Evolutionary conservation across 2,329 filamentous ascomycete genomes (phyloP).

Genomic region (Diatrype stigma): DNA sequence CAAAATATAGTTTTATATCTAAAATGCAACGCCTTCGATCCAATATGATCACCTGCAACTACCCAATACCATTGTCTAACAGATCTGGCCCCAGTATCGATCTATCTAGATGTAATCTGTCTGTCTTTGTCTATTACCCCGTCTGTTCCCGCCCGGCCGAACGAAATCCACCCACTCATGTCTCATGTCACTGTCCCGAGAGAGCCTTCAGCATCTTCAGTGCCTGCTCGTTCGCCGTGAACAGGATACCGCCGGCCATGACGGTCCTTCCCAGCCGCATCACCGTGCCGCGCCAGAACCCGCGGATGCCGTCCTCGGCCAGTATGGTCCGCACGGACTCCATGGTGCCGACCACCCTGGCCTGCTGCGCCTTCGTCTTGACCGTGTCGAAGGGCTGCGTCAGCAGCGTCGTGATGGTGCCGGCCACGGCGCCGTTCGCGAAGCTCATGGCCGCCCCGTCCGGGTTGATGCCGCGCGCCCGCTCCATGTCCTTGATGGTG

Average conservation of each 20-base stretch:
- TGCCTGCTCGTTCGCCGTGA: slow-evolving; percentile 29
- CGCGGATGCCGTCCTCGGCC: slow-evolving; percentile 50
- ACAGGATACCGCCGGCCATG: slow-evolving; percentile 35
- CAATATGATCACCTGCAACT: no score
- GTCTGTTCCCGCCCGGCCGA: no score
- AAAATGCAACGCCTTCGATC: no score
- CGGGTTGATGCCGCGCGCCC: slow-evolving; percentile 14
- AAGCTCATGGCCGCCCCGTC: slow-evolving; percentile 34
- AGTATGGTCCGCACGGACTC: slow-evolving; percentile 51
- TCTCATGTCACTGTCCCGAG: slow-evolving; percentile 12
- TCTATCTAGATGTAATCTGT: no score
- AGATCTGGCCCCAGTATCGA: no score
- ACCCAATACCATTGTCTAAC: no score
- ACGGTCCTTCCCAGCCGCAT: slow-evolving; percentile 60
- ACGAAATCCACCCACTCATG: no score
- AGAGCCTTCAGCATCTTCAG: slow-evolving; percentile 20
- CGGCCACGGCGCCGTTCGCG: slow-evolving; percentile 34
- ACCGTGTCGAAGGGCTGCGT: slow-evolving; percentile 58
- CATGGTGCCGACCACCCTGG: slow-evolving; percentile 46
- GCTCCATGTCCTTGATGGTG: slow-evolving; percentile 51
- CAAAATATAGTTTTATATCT: no score
- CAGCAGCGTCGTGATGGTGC: slow-evolving; percentile 42
- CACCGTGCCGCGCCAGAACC: slow-evolving; percentile 61
- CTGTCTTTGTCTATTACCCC: no score
- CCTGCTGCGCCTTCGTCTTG: slow-evolving; percentile 57